A percentile compares a stretch with the other conserved stretches of the same genome.
Evolutionary conservation across 1,139 yeast species (phyloP).

Genomic region (Candida anutae): DNA sequence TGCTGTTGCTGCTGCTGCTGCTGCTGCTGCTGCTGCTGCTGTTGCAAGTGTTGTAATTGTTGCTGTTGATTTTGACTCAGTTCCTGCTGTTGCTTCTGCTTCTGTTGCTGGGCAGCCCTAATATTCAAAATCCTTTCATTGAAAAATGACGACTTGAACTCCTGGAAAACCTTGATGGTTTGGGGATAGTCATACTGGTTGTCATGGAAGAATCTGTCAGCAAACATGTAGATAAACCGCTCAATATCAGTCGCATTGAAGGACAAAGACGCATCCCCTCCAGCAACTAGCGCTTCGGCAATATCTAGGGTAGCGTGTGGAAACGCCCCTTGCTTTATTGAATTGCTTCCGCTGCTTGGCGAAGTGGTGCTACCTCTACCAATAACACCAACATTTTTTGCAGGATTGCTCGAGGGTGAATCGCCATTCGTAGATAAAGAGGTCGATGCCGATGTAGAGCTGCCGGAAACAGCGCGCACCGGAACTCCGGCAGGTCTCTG

Average conservation of each 20-base stretch:
- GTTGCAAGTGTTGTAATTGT: constrained; percentile 4
- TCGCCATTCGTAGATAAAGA: too few relatives aligned
- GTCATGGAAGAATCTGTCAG: constrained; percentile 40
- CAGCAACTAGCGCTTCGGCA: constrained; percentile 3
- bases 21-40: background rate
- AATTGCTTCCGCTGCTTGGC: too few relatives aligned
- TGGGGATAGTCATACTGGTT: constrained; percentile 41
- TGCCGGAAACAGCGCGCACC: too few relatives aligned
- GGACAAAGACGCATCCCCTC: constrained; percentile 8
- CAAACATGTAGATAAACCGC: constrained; percentile 40
- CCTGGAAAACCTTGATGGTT: constrained; percentile 42
- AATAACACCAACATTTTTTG: too few relatives aligned
- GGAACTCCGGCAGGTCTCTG: too few relatives aligned
- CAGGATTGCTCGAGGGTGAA: too few relatives aligned
- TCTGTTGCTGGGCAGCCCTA: constrained; percentile 20
- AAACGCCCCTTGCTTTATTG: too few relatives aligned
- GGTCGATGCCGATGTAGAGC: too few relatives aligned
- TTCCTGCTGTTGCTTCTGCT: constrained; percentile 9
- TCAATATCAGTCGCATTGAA: constrained; percentile 40
- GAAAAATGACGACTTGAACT: constrained; percentile 42
- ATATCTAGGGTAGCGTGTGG: too few relatives aligned
- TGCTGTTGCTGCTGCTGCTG: background rate
- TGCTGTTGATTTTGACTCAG: constrained; percentile 4
- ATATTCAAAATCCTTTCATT: constrained; percentile 38
- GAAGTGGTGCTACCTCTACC: too few relatives aligned